Base-by-base conservation (phyloP, 208 protist genomes). In the Crithidia fasciculata region DNA sequence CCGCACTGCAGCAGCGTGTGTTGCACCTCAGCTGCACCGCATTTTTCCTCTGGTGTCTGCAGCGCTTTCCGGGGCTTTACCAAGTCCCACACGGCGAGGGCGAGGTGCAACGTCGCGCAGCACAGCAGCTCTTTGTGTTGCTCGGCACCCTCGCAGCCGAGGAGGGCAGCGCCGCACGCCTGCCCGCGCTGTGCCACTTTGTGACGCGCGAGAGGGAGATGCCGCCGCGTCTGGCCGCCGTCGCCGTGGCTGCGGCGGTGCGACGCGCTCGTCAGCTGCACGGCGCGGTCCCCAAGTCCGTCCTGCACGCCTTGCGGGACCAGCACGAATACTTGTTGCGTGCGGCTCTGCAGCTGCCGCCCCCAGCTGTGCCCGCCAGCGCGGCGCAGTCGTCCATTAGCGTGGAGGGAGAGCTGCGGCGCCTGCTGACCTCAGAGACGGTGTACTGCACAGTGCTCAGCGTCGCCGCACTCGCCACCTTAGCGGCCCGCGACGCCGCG, bases 391-490 rank as follows among this genome's bases (percentile, higher is more conserved):
- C 49, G 69, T 13, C 62, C 16, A 52, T 54, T 3, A 71, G 64
- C 45, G 44, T 55, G 16, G 70, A 80, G 41, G 28, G 57, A 18
- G 70, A 80, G 57, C 74, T 80, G 44, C 74, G 8, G 5, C 60
- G 68, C 10, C 62, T 80, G 5, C 37, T 80, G 6, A 64, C 74
- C 8, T 70, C 74, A 18, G 68, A 67, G 19, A 36, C 67, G 45
- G 78, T 87, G 43, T 92, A 94, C 62, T 88, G 87, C 69, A 94
- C 83, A 37, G 83, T 96, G 9, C 37, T 96, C 5, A 81, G 81
- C 63, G 78, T 55, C 10, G 65, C 54, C 28, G 83, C 83, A 13
- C 45, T 94, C 10, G 78, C 75, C 36, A 61, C 72, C 8, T 68
- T 96, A 36, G 84, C 87, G 8, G 47, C 74, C 2, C 60, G 65